These are phyloP conservation scores for Parathielavia appendiculata DNA, from an alignment of 495 filamentous ascomycete genomes.

Conservation along the genomic window DNA sequence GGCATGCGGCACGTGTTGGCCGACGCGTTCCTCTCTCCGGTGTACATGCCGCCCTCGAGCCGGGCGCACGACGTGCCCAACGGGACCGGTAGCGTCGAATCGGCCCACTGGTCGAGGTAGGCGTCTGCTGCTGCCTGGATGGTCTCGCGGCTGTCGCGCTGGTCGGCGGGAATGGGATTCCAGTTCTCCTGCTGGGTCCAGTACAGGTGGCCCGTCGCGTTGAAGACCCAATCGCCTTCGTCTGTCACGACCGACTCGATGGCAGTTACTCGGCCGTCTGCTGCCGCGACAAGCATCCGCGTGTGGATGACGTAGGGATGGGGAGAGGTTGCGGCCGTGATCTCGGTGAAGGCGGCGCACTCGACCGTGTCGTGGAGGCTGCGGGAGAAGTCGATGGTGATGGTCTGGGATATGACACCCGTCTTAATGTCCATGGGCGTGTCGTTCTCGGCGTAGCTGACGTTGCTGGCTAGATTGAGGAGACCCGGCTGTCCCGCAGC, in stretches of 20 bases:
- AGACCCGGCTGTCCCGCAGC: slow-evolving; percentile 18
- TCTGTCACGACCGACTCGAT: slow-evolving; percentile 39
- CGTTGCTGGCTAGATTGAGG: slow-evolving; percentile 20
- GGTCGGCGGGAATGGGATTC: slow-evolving; percentile 32
- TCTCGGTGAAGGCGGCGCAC: slow-evolving; percentile 46
- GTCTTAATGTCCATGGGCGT: slow-evolving; percentile 31
- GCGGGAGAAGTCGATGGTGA: slow-evolving; percentile 44
- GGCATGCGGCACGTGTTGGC: slow-evolving; percentile 37
- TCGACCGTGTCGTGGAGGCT: slow-evolving; percentile 40
- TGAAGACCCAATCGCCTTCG: slow-evolving; percentile 39
- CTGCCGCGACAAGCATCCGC: slow-evolving; percentile 29
- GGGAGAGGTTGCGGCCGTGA: slow-evolving; percentile 32
- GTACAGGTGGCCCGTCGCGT: slow-evolving; percentile 33
- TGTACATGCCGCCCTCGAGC: slow-evolving; percentile 37
- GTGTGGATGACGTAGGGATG: slow-evolving; percentile 38
- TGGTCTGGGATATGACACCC: slow-evolving; percentile 38
- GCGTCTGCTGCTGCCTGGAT: slow-evolving; percentile 37
- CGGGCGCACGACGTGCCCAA: slow-evolving; percentile 32
- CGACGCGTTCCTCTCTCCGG: not conserved
- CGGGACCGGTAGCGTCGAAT: slow-evolving; percentile 27
- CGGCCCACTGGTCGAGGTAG: slow-evolving; percentile 35
- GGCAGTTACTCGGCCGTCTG: slow-evolving; percentile 21
- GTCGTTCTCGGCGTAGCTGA: slow-evolving; percentile 34
- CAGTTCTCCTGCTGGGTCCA: slow-evolving; percentile 35
- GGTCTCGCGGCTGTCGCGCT: slow-evolving; percentile 30